Base-by-base conservation (phyloP, 352 stramenopile genomes). In the Pythium phragmiticola region DNA sequence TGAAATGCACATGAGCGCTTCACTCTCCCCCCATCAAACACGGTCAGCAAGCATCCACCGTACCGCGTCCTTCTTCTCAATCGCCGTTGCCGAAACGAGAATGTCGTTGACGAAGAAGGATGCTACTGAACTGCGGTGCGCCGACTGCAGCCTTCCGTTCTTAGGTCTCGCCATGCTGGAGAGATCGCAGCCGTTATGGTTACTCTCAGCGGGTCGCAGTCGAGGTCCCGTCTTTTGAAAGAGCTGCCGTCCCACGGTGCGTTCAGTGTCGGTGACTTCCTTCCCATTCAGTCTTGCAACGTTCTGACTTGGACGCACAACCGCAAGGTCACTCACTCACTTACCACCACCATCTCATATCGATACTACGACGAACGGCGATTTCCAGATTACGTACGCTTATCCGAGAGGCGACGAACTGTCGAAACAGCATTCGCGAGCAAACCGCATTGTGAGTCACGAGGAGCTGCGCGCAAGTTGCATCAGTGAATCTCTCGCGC, bases 371-470 rank as follows among this genome's bases (percentile, higher is more conserved):
- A 30, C 26, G 26, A 30, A 30, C 26, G 26, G 26, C 26, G 26
- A 30, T 30, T 30, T 5, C 26, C 26, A 30, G 26, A 1, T 30
- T 2, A 73, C 81, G 12, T 75, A 90, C 82, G 46, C 51, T 78
- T 26, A 91, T 66, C 19, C 74, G 66, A 28, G 73, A 66, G 21
- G 73, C 82, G 12, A 91, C 55, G 55, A 82, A 93, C 12, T 67
- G 57, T 48, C 72, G 77, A 14, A 93, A 71, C 37, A 93, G 75
- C 26, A 63, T 60, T 43, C 85, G 80, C 47, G 51, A 65, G 56
- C 77, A 85, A 26, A 93, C 74, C 4, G 68, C 57, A 53, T 93
- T 93, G 41, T 84, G 58, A 6, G 71, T 75, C 50, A 93, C 78
- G 59, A 86, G 83, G 41, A 92, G 63, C 82, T 91, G 45, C 19